Percentiles rank a stretch among this genome's conserved stretches.
Evolutionary conservation across 106 monocot genomes (phyloP).

Genomic region (Allium fistulosum): DNA sequence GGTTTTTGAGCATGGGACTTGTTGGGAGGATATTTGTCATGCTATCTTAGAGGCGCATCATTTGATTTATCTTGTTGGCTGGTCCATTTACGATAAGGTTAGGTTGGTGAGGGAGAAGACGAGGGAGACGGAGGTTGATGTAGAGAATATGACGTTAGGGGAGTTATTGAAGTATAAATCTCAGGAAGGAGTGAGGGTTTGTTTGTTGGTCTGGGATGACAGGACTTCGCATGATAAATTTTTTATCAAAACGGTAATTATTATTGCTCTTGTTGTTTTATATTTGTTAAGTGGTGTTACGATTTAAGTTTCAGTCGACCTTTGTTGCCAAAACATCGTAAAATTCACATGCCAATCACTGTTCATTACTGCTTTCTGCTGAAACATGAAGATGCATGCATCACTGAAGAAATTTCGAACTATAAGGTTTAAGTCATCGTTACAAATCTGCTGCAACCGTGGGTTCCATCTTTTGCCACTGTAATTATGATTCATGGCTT

Average conservation of each 20-base stretch:
- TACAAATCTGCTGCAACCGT: too few species aligned
- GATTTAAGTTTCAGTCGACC: too few species aligned
- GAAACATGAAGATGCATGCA: too few species aligned
- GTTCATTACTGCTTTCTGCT: too few species aligned
- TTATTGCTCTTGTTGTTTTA: background rate
- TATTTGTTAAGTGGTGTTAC: background rate
- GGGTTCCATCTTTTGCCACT: too few species aligned
- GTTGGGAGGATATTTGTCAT: constrained; percentile 83
- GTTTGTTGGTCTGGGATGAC: constrained; percentile 71
- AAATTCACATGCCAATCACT: too few species aligned
- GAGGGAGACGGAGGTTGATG: constrained; percentile 12
- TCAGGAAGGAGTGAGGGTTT: constrained; percentile 69
- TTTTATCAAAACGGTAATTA: constrained; percentile 43
- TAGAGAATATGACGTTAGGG: constrained; percentile 33
- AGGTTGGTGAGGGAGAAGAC: constrained; percentile 53
- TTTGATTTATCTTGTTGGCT: constrained; percentile 64
- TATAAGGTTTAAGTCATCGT: too few species aligned
- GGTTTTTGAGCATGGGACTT: constrained; percentile 32
- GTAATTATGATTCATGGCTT: too few species aligned
- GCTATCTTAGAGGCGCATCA: constrained; percentile 76
- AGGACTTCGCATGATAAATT: constrained; percentile 59
- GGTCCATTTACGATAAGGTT: constrained; percentile 59
- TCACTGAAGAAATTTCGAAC: too few species aligned
- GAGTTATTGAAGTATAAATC: constrained; percentile 77
- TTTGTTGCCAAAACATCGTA: too few species aligned